Evolutionary conservation across 108 stramenopile species (phyloP).

Genomic region (Cyclotella sp.): DNA sequence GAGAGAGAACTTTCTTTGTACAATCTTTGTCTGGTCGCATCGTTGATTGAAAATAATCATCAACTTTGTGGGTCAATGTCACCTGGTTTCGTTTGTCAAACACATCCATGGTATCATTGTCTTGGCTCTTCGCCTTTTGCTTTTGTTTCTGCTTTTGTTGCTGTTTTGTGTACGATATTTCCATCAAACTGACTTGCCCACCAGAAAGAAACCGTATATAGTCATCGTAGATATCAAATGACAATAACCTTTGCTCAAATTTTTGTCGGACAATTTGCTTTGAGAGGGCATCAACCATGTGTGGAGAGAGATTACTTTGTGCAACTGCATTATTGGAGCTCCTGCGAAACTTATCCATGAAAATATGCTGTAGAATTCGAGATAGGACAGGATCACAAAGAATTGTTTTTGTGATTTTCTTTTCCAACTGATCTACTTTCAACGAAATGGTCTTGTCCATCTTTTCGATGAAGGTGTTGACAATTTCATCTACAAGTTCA

Average conservation of each 20-base stretch:
- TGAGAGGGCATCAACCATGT: constrained; percentile 41
- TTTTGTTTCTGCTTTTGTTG: constrained; percentile 71
- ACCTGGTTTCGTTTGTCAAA: constrained; percentile 53
- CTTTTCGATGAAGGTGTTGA: constrained; percentile 64
- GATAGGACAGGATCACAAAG: constrained; percentile 22
- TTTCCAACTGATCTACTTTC: constrained; percentile 43
- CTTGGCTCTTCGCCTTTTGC: constrained; percentile 60
- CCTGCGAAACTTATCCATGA: constrained; percentile 52
- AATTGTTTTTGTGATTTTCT: constrained; percentile 36
- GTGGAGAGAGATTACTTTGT: constrained; percentile 19
- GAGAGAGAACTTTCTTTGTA: constrained; percentile 32
- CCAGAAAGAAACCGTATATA: constrained; percentile 58
- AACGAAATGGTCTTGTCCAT: constrained; percentile 48
- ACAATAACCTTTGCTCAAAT: constrained; percentile 54
- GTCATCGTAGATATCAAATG: constrained; percentile 55
- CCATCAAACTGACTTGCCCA: constrained; percentile 59
- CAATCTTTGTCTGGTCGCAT: constrained; percentile 24
- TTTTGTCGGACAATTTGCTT: constrained; percentile 54
- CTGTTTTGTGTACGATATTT: constrained; percentile 66
- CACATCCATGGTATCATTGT: constrained; percentile 63
- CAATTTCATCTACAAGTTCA: constrained; percentile 53
- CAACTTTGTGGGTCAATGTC: constrained; percentile 6
- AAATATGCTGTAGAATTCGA: constrained; percentile 52
- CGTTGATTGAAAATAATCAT: constrained; percentile 43
- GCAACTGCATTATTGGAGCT: constrained; percentile 44